Evolutionary conservation across 2,329 filamentous ascomycete species (phyloP), one percentile per base, ranked within the genome.

Genomic region (Cryoendolithus antarcticus): DNA sequence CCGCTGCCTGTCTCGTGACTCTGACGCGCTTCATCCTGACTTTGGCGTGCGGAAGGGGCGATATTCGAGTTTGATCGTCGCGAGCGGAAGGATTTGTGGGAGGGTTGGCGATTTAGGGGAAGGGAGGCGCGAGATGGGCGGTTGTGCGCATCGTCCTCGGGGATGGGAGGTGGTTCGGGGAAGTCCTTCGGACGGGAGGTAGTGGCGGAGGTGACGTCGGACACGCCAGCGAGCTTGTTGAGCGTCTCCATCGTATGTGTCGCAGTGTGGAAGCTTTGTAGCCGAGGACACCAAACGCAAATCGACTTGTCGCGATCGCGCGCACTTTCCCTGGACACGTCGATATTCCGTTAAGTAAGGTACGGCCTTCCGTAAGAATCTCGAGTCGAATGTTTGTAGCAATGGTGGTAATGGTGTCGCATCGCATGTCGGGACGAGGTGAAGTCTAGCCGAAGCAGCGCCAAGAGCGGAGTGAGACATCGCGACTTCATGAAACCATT

Each of bases 151-250:
- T 47, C 40, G 37, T 48, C 39, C 28, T 46, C 35, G 11, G 51
- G 50, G 27, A 49, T 50, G 19, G 48, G 52, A 28, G 49, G 50
- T 15, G 47, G 48, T 34, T 45, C 45, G 21, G 45, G 50, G 35
- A 41, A 42, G 42, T 43, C 34, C n/a, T 48, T 45, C 30, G 37
- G 47, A 38, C 40, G 46, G 6, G 44, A 46, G 35, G 44, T 44
- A 29, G 31, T 38, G 15, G 46, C 30, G 30, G 53, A 45, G 10
- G 48, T 49, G 34, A 48, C 51, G 29, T 57, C 55, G 39, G 53
- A 47, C 30, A 58, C 53, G 42, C 57, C 56, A 34, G 56, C 56
- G 13, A 58, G 42, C 28, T 50, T 53, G 48, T 57, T 50, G 34
- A 59, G 49, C n/a, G 55, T 49, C 30, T 60, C 51, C 57, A 60